phyloP scores from a whole-genome alignment of 2,329 filamentous ascomycete species.

The Blastomyces parvus region DNA sequence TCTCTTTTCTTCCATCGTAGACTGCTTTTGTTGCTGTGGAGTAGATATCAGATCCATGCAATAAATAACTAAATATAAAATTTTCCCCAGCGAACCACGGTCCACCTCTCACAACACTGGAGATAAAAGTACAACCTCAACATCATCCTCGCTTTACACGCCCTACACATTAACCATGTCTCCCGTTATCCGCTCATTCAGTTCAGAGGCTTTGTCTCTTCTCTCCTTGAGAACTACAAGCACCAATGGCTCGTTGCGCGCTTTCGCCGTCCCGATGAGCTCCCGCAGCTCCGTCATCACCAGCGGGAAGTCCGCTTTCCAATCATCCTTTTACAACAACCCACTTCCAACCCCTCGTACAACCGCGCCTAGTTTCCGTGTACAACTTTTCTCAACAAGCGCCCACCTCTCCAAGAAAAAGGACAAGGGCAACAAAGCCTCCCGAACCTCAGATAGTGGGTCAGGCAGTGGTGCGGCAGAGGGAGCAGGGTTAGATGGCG shows the following conservation, averaged over 20 bases:
- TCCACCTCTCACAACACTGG: no score
- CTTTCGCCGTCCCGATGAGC: neutral
- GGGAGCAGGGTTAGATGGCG: slow-evolving; percentile 14
- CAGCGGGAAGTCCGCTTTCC: neutral
- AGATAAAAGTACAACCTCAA: neutral
- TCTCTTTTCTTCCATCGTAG: no score
- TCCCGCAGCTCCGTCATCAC: neutral
- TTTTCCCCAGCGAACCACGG: neutral
- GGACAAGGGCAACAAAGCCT: slow-evolving; percentile 32
- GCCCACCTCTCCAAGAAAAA: slow-evolving; percentile 42
- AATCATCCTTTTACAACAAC: neutral
- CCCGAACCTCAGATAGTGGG: slow-evolving; percentile 20
- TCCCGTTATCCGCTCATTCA: slow-evolving; percentile 5
- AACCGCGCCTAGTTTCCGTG: neutral
- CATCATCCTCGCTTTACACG: neutral
- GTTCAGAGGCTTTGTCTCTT: neutral
- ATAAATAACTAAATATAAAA: neutral
- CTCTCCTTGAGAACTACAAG: neutral
- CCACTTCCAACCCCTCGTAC: neutral
- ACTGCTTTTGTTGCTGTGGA: no score
- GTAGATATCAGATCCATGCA: no score
- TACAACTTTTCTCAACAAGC: slow-evolving; percentile 35
- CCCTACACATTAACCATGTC: neutral
- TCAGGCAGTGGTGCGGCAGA: slow-evolving; percentile 27
- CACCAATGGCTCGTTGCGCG: slow-evolving; percentile 1